A percentile compares a stretch with the other conserved stretches of the same genome.
Conservation (phyloP, 768 basidiomycete genomes). For the Leccinellum luteum region DNA sequence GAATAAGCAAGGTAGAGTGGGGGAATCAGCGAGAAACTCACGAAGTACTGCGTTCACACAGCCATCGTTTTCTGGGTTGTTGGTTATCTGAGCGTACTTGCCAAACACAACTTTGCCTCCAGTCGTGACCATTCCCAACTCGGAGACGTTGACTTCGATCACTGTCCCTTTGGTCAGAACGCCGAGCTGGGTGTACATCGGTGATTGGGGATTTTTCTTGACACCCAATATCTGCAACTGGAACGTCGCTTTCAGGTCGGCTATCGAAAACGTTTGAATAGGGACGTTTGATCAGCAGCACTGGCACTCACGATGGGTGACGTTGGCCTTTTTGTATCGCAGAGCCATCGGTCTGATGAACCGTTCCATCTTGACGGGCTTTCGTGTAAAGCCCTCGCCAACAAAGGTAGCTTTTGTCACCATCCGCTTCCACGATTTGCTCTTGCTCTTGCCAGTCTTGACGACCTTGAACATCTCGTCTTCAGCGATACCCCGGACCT, state of each 20-base stretch:
- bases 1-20: constrained; percentile 1
- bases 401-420: constrained; percentile 99
- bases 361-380: constrained; percentile 98
- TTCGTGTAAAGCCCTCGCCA: constrained; percentile 95
- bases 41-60: constrained; percentile 94
- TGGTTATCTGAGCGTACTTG: constrained; percentile 91
- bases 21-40: constrained; percentile 39
- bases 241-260: constrained; percentile 97
- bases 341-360: constrained; percentile 98
- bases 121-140: constrained; percentile 94
- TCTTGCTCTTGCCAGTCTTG: constrained; percentile 95
- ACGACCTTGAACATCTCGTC: constrained; percentile 99
- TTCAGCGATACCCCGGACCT: constrained; percentile 96
- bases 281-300: background rate
- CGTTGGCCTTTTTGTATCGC: constrained; percentile 97
- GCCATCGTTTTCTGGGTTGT: constrained; percentile 95
- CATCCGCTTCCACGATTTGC: constrained; percentile 99
- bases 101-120: constrained; percentile 94
- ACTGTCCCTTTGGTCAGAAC: constrained; percentile 98
- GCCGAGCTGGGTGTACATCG: constrained; percentile 94
- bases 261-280: constrained; percentile 38
- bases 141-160: constrained; percentile 98
- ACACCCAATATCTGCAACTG: constrained; percentile 96
- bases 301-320: constrained; percentile 85
- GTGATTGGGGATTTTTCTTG: constrained; percentile 99